Percentiles rank a stretch among this genome's conserved stretches.
phyloP scores from a whole-genome alignment of 331 rosid genomes.

The Acacia pycnantha region DNA sequence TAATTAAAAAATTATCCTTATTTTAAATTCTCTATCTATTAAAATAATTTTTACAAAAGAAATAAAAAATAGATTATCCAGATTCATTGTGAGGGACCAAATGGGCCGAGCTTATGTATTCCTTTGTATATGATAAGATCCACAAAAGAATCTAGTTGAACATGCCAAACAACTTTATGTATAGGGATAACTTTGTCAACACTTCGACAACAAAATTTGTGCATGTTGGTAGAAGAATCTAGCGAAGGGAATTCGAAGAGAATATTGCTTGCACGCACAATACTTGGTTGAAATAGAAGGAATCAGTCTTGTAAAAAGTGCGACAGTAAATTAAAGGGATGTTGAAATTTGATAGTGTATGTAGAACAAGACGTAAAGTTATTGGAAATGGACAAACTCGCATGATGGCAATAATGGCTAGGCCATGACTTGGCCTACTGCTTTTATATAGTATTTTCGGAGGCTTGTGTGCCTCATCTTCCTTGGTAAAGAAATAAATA shows the following conservation, averaged over 20 bases:
- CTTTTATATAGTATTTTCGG: neutral
- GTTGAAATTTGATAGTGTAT: neutral
- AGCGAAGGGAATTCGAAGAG: neutral
- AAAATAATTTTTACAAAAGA: no score
- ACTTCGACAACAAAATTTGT: neutral
- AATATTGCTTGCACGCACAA: neutral
- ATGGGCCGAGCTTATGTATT: no score
- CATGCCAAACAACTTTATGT: neutral
- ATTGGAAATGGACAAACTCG: neutral
- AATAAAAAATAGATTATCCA: no score
- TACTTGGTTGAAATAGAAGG: neutral
- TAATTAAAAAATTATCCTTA: no score
- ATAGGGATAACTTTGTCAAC: neutral
- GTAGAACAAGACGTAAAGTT: conserved; percentile 1
- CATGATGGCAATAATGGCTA: neutral
- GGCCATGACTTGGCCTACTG: neutral
- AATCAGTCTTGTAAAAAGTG: neutral
- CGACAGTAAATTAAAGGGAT: neutral
- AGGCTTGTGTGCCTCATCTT: neutral
- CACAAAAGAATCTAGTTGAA: neutral
- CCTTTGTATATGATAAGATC: no score
- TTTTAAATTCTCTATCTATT: no score
- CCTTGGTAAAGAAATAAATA: neutral
- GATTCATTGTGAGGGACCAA: no score
- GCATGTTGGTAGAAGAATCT: neutral